Base-by-base conservation (phyloP, 139 green algal species). In the Coelastrella sp. region DNA sequence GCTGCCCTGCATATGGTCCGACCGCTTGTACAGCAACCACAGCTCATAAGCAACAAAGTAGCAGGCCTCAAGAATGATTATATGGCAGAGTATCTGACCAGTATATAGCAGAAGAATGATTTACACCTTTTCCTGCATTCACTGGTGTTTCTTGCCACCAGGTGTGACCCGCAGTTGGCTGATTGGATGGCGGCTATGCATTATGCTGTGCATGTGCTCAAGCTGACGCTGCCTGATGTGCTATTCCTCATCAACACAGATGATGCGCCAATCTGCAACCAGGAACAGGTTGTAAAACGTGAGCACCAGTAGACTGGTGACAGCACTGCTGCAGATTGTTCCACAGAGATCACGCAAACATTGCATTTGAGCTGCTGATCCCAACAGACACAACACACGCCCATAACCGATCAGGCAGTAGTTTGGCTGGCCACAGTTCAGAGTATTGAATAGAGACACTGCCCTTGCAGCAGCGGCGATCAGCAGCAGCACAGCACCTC, bases 211-310 rank as follows among this genome's bases (percentile, higher is more conserved):
- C 24, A 25, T 6, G 24, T 78, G 4, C 70, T 78, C 60, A 49
- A 73, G 10, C 59, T 90, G 25, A 57, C 66, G 6, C 86, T 90
- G 14, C 86, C 86, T 75, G 60, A 90, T 20, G 75, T 85, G 14
- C 14, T 90, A 14, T 84, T 90, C 74, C n/a, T 78, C 11, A 78
- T 90, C 74, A 90, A 90, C 75, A 81, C 68, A 1, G 56, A 88
- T 73, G 84, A 88, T 25, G 68, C 49, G 10, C 68, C 82, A 20
- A 72, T 88, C 6, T 88, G 82, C 65, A 78, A 88, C 63, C 70
- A 79, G 27, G 65, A 88, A 65, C 27, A 78, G 60, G 82, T 60
- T 12, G 19, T 87, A 24, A 78, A 27, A 25, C 82, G 82, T 87
- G 57, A 87, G 82, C 10, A 11, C 9, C 14, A 49, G 20, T 27